Conservation (phyloP, 208 protist species). For the Trypanosoma lewisi region DNA sequence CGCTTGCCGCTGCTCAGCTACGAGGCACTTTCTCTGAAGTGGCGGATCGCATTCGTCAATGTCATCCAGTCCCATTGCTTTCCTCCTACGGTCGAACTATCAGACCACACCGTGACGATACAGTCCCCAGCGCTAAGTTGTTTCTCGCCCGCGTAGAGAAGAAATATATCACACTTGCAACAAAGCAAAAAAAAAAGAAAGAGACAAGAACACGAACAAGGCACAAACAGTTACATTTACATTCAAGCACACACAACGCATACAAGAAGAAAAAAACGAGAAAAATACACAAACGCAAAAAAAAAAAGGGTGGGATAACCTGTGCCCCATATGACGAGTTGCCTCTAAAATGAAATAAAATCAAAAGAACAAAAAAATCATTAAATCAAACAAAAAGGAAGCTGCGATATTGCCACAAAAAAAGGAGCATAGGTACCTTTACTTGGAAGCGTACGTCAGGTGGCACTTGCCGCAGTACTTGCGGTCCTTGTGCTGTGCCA, state of each 20-base stretch:
- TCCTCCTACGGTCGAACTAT: not conserved
- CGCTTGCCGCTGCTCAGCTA: not conserved
- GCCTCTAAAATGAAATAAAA: conserved; percentile 11
- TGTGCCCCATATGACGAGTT: not conserved
- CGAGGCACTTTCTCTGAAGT: not conserved
- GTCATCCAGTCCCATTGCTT: conserved; percentile 72
- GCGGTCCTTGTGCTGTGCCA: conserved; percentile 98
- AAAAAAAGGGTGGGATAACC: not conserved
- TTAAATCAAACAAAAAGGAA: conserved; percentile 20
- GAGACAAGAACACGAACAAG: conserved; percentile 15
- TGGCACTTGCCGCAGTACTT: conserved; percentile 99
- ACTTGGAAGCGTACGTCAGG: conserved; percentile 91
- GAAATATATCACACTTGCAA: too few species aligned
- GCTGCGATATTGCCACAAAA: conserved; percentile 2
- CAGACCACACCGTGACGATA: not conserved
- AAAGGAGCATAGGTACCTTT: conserved; percentile 23
- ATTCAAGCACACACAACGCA: not conserved
- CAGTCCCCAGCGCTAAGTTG: not conserved
- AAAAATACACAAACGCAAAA: not conserved
- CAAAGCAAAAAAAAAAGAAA: conserved; percentile 19
- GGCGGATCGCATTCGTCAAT: conserved; percentile 70
- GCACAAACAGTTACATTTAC: conserved; percentile 6
- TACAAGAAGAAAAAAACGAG: not conserved
- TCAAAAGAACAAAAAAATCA: conserved; percentile 18
- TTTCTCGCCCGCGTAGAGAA: not conserved